Conservation (phyloP, 495 filamentous ascomycete genomes). For the Tuber calosporum region DNA sequence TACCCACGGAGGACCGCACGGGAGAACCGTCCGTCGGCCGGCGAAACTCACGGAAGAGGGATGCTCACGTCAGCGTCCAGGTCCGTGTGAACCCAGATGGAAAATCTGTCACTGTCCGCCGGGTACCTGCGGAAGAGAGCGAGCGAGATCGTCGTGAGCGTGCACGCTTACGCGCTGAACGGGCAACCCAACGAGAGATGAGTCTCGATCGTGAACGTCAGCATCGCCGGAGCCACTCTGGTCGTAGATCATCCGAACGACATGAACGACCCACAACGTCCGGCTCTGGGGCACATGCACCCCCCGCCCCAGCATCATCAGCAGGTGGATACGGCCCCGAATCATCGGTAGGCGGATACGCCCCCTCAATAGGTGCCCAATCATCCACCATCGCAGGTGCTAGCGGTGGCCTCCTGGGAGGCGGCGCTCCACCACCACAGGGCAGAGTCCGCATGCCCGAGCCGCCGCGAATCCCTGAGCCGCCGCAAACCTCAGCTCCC, state of each 20-base stretch:
- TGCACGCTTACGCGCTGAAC: conserved; percentile 29
- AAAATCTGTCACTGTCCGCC: conserved; percentile 40
- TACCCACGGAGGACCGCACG: conserved; percentile 31
- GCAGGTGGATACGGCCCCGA: neutral
- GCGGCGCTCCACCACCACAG: conserved; percentile 11
- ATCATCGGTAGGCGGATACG: neutral
- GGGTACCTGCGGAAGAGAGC: conserved; percentile 35
- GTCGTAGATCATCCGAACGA: conserved; percentile 15
- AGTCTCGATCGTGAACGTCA: conserved; percentile 37
- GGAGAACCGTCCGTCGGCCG: conserved; percentile 30
- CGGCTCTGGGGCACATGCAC: conserved; percentile 1
- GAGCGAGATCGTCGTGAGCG: conserved; percentile 38
- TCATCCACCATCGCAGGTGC: conserved; percentile 36
- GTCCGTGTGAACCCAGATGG: conserved; percentile 41
- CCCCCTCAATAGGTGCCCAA: conserved; percentile 12
- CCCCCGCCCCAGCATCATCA: conserved; percentile 19
- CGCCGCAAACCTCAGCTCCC: conserved; percentile 6
- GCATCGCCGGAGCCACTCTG: conserved; percentile 23
- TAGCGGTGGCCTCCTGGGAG: conserved; percentile 36
- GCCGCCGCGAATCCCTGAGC: conserved; percentile 8
- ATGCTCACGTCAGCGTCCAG: conserved; percentile 38
- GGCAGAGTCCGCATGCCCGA: conserved; percentile 2
- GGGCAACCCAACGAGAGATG: conserved; percentile 32
- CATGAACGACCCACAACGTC: conserved; percentile 21
- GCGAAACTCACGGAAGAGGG: conserved; percentile 28